Percentiles rank a stretch among this genome's conserved stretches.
Conservation (phyloP, 2,329 filamentous ascomycete genomes). For the Aphanocladium album region DNA sequence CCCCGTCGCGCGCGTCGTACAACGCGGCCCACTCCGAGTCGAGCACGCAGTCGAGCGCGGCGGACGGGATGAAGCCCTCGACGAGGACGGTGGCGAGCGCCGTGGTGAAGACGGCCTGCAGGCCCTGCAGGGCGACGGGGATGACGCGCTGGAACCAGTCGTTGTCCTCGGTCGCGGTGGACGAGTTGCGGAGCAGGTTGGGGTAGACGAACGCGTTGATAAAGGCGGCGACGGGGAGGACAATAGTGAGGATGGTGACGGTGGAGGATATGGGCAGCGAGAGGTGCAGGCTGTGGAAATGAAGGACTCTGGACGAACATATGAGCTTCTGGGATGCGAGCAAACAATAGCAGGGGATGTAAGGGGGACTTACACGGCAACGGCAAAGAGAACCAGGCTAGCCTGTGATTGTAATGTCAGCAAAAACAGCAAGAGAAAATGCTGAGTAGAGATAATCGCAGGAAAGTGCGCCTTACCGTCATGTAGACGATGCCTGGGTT, state of each 20-base stretch:
- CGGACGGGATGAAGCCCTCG: conserved; percentile 29
- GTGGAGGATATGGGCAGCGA: conserved; percentile 35
- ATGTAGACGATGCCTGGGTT: conserved; percentile 14
- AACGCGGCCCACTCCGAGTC: conserved; percentile 51
- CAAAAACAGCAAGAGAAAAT: background rate
- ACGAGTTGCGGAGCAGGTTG: conserved; percentile 23
- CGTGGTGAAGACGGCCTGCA: conserved; percentile 38
- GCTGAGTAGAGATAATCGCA: background rate
- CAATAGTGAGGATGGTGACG: conserved; percentile 32
- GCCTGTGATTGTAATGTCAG: background rate
- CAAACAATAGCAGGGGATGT: too few relatives aligned
- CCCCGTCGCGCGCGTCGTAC: conserved; percentile 45
- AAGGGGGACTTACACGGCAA: conserved; percentile 11
- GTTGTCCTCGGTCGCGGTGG: background rate
- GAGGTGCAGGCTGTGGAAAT: conserved; percentile 33
- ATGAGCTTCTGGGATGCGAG: background rate
- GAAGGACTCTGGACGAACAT: conserved; percentile 29
- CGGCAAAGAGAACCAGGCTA: conserved; percentile 10
- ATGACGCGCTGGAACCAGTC: conserved; percentile 21
- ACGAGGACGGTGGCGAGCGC: conserved; percentile 42
- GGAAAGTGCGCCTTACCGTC: background rate
- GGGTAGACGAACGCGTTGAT: conserved; percentile 33
- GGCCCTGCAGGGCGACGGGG: conserved; percentile 33
- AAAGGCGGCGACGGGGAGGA: conserved; percentile 37
- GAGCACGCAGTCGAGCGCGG: conserved; percentile 45